These are phyloP conservation scores for Tuber melanosporum DNA, from an alignment of 495 filamentous ascomycete genomes.

Conservation along the genomic window DNA sequence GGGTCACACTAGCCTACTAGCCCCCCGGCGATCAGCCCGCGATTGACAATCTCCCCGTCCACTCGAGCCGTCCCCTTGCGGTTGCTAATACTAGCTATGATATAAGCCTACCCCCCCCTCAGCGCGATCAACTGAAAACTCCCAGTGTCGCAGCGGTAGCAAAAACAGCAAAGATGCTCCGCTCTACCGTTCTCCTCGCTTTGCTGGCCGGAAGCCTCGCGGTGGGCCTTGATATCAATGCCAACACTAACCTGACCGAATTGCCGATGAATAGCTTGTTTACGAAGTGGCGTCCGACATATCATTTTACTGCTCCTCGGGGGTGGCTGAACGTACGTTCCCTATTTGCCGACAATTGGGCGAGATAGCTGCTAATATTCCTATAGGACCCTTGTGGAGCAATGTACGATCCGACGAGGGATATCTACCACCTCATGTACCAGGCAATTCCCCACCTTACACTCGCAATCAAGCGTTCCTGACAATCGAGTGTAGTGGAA, in stretches of 20 bases:
- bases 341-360: not conserved
- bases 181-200: not conserved
- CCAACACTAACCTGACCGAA: not conserved
- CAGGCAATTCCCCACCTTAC: not conserved
- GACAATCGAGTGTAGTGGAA: slow-evolving; percentile 42
- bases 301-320: slow-evolving; percentile 50
- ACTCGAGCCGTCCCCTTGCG: not conserved
- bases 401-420: slow-evolving; percentile 50
- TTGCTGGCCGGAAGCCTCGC: not conserved
- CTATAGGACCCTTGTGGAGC: slow-evolving; percentile 49
- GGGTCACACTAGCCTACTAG: not conserved
- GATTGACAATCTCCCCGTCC: not conserved
- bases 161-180: not conserved
- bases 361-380: not conserved
- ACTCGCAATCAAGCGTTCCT: not conserved
- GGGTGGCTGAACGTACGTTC: slow-evolving; percentile 51
- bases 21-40: not conserved
- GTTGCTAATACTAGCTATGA: not conserved
- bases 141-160: not conserved
- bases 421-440: slow-evolving; percentile 38
- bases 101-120: not conserved
- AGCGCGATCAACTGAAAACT: not conserved
- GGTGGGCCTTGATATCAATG: not conserved
- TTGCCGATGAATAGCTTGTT: slow-evolving; percentile 31
- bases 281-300: slow-evolving; percentile 48